phyloP scores from a whole-genome alignment of 73 alveolate species.

The Urostyla sp. region DNA sequence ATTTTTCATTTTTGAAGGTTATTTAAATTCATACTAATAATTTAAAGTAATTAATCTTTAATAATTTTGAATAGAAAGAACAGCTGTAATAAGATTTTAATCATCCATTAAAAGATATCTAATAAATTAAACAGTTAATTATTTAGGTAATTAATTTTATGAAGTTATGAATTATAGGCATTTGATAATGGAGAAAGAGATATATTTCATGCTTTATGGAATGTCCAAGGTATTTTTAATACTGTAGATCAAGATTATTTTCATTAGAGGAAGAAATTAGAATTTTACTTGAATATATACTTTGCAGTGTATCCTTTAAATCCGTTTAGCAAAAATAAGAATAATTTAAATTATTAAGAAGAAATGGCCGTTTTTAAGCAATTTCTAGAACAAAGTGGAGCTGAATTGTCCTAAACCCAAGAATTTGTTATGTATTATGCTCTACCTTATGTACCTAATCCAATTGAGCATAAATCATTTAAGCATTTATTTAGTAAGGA shows the following conservation, averaged over 20 bases:
- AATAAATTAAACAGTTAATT: not conserved
- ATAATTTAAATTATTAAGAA: constrained; percentile 37
- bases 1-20: constrained; percentile 14
- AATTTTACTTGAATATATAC: constrained; percentile 35
- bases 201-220: constrained; percentile 25
- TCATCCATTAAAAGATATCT: not conserved
- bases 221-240: not conserved
- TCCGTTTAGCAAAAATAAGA: constrained; percentile 33
- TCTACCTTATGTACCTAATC: constrained; percentile 95
- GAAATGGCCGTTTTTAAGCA: constrained; percentile 91
- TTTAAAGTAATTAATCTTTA: constrained; percentile 4
- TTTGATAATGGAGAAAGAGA: constrained; percentile 56
- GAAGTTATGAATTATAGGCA: too few species aligned
- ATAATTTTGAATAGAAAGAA: not conserved
- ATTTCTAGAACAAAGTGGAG: constrained; percentile 89
- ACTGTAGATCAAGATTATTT: not conserved
- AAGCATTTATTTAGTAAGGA: constrained; percentile 80
- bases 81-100: not conserved
- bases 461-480: constrained; percentile 88
- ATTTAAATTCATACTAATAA: not conserved
- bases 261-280: constrained; percentile 27
- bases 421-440: constrained; percentile 98
- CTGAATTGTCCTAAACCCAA: constrained; percentile 89
- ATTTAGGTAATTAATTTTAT: not conserved
- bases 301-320: constrained; percentile 28